Conservation (phyloP, 2,329 filamentous ascomycete species). For the Myriosclerotinia scirpicola region DNA sequence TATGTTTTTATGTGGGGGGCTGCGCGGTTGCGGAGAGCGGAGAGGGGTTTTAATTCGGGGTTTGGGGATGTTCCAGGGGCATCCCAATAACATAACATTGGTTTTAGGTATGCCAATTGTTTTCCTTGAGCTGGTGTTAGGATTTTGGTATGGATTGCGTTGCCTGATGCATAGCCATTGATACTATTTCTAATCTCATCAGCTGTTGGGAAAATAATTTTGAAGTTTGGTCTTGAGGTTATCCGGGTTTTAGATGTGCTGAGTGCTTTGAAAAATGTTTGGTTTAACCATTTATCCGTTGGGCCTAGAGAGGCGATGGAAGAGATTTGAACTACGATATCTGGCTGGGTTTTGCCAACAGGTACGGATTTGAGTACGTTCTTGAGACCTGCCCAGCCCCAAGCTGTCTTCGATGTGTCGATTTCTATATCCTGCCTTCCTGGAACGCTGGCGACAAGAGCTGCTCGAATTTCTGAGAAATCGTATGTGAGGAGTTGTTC, state of each 20-base stretch:
- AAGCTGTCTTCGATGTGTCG: constrained; percentile 54
- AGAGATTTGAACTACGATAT: constrained; percentile 67
- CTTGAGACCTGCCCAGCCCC: constrained; percentile 73
- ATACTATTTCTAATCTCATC: constrained; percentile 75
- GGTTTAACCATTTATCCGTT: constrained; percentile 69
- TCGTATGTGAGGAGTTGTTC: constrained; percentile 62
- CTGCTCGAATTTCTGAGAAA: constrained; percentile 67
- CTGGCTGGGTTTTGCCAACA: constrained; percentile 43
- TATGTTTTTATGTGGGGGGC: constrained; percentile 92
- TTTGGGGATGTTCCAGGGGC: no score
- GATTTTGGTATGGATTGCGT: constrained; percentile 79
- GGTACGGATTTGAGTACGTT: constrained; percentile 58
- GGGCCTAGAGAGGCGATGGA: constrained; percentile 78
- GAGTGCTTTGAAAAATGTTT: constrained; percentile 58
- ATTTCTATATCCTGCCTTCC: constrained; percentile 57
- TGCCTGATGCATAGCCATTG: constrained; percentile 75
- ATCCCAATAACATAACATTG: constrained; percentile 74
- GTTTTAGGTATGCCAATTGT: constrained; percentile 70
- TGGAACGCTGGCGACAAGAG: constrained; percentile 77
- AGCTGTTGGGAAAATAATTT: constrained; percentile 77
- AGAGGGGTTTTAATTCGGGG: no score
- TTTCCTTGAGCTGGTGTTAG: constrained; percentile 68
- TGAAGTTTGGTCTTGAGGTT: constrained; percentile 52
- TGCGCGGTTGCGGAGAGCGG: constrained; percentile 62
- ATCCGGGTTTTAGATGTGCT: constrained; percentile 36